Evolutionary conservation across 2,329 filamentous ascomycete genomes (phyloP).

Genomic region (Alternaria solani): DNA sequence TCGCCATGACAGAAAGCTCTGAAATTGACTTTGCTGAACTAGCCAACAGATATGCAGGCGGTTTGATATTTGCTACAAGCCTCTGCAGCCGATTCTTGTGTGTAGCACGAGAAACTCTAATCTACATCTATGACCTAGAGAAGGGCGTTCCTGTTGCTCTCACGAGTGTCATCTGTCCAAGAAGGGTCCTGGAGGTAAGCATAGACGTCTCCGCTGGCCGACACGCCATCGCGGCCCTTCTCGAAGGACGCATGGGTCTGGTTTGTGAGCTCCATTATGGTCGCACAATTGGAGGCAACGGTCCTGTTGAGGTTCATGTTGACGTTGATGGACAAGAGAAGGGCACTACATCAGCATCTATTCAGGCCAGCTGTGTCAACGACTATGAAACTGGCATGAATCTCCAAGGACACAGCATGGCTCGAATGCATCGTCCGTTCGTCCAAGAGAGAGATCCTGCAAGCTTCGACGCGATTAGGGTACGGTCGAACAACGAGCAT

Average conservation of each 20-base stretch:
- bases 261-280: constrained; percentile 60
- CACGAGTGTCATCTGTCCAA: constrained; percentile 65
- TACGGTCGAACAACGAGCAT: constrained; percentile 34
- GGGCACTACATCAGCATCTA: constrained; percentile 18
- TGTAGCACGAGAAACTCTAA: constrained; percentile 61
- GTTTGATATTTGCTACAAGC: constrained; percentile 62
- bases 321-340: constrained; percentile 18
- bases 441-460: constrained; percentile 7
- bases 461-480: constrained; percentile 37
- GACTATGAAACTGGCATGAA: constrained; percentile 15
- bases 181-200: constrained; percentile 65
- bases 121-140: constrained; percentile 64
- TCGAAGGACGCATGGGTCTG: constrained; percentile 68
- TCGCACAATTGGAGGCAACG: not conserved
- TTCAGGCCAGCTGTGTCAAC: constrained; percentile 18
- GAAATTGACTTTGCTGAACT: constrained; percentile 50
- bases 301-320: constrained; percentile 18
- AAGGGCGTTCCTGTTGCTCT: constrained; percentile 54
- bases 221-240: constrained; percentile 65
- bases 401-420: constrained; percentile 10
- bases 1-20: constrained; percentile 25
- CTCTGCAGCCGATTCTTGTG: constrained; percentile 67
- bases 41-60: constrained; percentile 32
- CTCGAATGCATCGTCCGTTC: constrained; percentile 1
- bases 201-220: constrained; percentile 68